Evolutionary conservation across 2,329 filamentous ascomycete genomes (phyloP), one percentile per base, ranked within the genome.

Genomic region (Talaromyces sp.): DNA sequence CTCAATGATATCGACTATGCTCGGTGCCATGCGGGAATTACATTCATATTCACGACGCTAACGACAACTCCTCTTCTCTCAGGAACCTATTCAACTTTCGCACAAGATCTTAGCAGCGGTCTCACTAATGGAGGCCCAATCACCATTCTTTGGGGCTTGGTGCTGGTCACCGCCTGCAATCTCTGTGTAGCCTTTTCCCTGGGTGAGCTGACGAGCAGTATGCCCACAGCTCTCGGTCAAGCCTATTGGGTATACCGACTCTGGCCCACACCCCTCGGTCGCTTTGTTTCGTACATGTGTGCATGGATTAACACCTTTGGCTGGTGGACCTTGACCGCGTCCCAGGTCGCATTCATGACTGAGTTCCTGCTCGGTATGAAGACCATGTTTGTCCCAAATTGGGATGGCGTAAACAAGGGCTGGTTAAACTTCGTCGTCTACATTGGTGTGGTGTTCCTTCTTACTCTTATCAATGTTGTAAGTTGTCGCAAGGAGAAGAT

Each of bases 291-390:
- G 1, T 85, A 84, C 60, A 75, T 84, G 68, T 82, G 80, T 57
- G 82, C 82, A 2, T 84, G 81, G 80, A 82, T 84, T 61, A 84
- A 84, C 65, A 82, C 77, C 0, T 83, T 83, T 52, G 82, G 82
- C 11, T 85, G 82, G 82, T 82, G 80, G 75, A 79, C 80, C 0
- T 65, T 84, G 52, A 79, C 79, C 0, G 82, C 82, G 0, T 83
- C 80, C 1, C 79, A 82, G 54, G 74, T 80, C 20, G 81, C 80
- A 11, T 84, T 85, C 61, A 83, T 84, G 80, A 78, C 80, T 3
- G 75, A 82, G 58, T 82, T 85, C 45, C 70, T 83, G 50, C 70
- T 85, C 5, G 77, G 79, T n/a, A 80, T 84, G 74, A 82, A 82
- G 67, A 68, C 78, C 27, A 74, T 84, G 67, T 83, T 82, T 58